phyloP scores from a whole-genome alignment of 2,329 filamentous ascomycete genomes.

The Chrysoporthe austroafricana region DNA sequence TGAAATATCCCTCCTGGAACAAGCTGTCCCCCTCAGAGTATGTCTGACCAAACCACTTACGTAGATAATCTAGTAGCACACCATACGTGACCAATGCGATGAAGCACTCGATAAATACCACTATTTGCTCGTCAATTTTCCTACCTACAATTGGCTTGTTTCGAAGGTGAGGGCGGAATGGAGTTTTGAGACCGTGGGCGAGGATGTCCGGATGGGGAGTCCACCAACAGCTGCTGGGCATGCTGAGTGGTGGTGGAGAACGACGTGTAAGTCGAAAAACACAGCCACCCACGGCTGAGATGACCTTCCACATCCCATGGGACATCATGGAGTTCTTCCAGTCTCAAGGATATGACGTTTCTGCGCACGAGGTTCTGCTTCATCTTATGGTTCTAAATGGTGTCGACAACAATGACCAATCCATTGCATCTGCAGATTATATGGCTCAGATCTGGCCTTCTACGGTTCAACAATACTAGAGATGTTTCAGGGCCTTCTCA shows the following conservation, averaged over 20 bases:
- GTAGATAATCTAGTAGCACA: background rate
- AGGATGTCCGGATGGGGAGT: slow-evolving; percentile 1
- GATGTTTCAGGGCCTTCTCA: background rate
- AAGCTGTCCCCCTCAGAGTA: background rate
- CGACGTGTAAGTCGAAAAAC: background rate
- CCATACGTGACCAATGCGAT: background rate
- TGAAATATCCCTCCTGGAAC: background rate
- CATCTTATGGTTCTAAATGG: slow-evolving; percentile 7
- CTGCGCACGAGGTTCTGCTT: slow-evolving; percentile 7
- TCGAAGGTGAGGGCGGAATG: background rate
- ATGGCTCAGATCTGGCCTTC: slow-evolving; percentile 11
- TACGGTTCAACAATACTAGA: slow-evolving; percentile 1
- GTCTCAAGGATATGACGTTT: slow-evolving; percentile 4
- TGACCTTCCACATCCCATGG: slow-evolving; percentile 10
- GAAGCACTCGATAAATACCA: background rate
- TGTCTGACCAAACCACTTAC: background rate
- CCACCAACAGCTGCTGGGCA: background rate
- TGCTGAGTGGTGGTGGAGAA: background rate
- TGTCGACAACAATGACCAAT: slow-evolving; percentile 3
- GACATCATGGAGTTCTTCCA: background rate
- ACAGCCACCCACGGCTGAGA: background rate
- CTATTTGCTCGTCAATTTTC: background rate
- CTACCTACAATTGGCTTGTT: slow-evolving; percentile 12
- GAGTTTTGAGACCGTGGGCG: background rate
- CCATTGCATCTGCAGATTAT: slow-evolving; percentile 1